Conservation (phyloP, 306 rosid genomes). For the Purshia tridentata region DNA sequence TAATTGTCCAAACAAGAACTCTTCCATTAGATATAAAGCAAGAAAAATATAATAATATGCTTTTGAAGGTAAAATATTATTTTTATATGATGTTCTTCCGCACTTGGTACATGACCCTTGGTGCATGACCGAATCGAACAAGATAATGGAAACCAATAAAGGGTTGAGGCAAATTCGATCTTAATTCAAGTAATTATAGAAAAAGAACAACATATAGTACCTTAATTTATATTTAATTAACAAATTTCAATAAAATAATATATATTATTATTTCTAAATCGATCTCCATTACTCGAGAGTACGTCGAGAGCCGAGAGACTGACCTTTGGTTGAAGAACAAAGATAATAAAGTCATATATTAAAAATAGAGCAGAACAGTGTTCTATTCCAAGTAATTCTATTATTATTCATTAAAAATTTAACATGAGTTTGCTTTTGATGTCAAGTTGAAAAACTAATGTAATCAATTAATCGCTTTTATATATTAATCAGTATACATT, state of each 20-base stretch:
- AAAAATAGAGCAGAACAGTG: neutral
- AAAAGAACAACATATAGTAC: neutral
- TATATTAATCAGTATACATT: too few relatives aligned
- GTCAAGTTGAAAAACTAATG: too few relatives aligned
- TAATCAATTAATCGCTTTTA: too few relatives aligned
- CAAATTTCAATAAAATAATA: neutral
- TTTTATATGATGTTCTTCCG: neutral
- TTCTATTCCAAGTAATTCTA: too few relatives aligned
- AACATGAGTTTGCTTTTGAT: too few relatives aligned
- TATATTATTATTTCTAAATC: neutral
- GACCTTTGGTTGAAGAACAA: neutral
- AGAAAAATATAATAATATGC: neutral
- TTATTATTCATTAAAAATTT: too few relatives aligned
- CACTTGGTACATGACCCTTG: constrained; percentile 8
- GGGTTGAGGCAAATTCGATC: neutral
- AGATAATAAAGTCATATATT: neutral
- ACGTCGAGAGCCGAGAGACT: too few relatives aligned
- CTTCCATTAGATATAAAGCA: neutral
- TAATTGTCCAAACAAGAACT: neutral
- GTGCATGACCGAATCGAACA: neutral
- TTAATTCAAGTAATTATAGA: neutral
- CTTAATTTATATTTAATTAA: neutral
- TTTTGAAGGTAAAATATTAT: neutral
- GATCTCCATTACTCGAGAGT: too few relatives aligned
- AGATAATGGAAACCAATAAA: neutral